phyloP scores from a whole-genome alignment of 345 rosid genomes.

The Pistacia integerrima region DNA sequence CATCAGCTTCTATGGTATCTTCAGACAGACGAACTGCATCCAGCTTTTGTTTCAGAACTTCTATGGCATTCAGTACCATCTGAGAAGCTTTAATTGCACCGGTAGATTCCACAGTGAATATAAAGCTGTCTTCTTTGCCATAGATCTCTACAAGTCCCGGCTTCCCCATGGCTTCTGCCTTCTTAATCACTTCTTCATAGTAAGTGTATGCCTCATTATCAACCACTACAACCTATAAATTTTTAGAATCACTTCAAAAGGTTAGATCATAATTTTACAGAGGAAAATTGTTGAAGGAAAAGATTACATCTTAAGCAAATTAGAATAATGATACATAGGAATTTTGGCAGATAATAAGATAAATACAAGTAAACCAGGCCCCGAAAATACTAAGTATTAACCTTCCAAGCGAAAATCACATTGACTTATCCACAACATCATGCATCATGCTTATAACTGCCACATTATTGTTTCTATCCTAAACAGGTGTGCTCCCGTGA shows the following conservation, averaged over 20 bases:
- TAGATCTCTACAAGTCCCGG: slow-evolving; percentile 83
- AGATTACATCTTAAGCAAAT: background rate
- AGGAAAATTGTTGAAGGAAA: background rate
- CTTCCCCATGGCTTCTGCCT: slow-evolving; percentile 93
- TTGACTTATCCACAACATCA: background rate
- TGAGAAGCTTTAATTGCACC: slow-evolving; percentile 92
- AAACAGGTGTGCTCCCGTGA: background rate
- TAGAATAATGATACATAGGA: background rate
- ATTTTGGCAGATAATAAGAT: background rate
- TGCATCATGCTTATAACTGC: background rate
- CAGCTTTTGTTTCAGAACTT: slow-evolving; percentile 80
- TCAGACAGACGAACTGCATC: slow-evolving; percentile 92
- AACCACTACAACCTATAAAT: slow-evolving; percentile 63
- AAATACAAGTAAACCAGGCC: background rate
- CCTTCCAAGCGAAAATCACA: background rate
- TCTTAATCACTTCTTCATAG: slow-evolving; percentile 89
- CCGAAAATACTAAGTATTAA: background rate
- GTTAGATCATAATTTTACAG: background rate
- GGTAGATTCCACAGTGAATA: slow-evolving; percentile 92
- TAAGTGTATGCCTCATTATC: slow-evolving; percentile 93
- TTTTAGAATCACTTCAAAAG: background rate
- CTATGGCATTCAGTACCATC: slow-evolving; percentile 85
- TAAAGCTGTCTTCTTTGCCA: slow-evolving; percentile 81
- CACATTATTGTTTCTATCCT: background rate
- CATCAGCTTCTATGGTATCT: slow-evolving; percentile 95